Evolutionary conservation across 768 basidiomycete genomes (phyloP), one percentile per base, ranked within the genome.

Genomic region (Phanerochaete carnosa): DNA sequence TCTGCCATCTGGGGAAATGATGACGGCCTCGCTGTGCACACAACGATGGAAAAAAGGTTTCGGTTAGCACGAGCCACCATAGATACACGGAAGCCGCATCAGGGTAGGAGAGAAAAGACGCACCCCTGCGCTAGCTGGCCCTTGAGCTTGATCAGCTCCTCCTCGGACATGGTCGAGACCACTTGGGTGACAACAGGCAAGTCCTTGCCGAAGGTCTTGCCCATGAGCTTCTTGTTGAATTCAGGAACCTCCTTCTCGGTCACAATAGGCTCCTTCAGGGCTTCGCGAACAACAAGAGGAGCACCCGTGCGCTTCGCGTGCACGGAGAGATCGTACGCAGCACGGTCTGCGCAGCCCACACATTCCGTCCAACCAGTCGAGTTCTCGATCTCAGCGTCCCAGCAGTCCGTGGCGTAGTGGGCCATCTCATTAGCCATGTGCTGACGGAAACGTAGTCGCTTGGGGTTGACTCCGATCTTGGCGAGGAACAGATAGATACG

Each of bases 381-480:
- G 57, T 92, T 94, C 63, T 94, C 83, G 65, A 98, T 98, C 78
- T 99, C 97, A 45, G 95, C 97, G 71, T 99, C 97, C 97, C 97
- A 99, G 75, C 97, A 99, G 76, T 98, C 96, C 39, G 94, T 85
- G 57, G 97, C 96, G 73, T 99, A 99, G 74, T 98, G 97, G 1
- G 97, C 97, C 96, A 98, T 98, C 80, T 98, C 97, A 76, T 98
- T 99, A 37, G 77, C 83, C 97, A 98, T 98, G 73, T 99, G 97
- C 70, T 99, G 97, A 33, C 97, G 83, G 84, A 98, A 98, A 55
- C 97, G 85, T 64, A 98, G 78, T 8, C 94, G 85, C 50, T 70
- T 63, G 15, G 89, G 87, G 77, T 95, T 80, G 74, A 99, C 89
- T 62, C 96, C 97, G 69, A 98, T 93, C 75, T 90, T 90, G 66